A percentile compares a stretch with the other conserved stretches of the same genome.
Conservation (phyloP, 73 alveolate species). For the Loxodes magnus region DNA sequence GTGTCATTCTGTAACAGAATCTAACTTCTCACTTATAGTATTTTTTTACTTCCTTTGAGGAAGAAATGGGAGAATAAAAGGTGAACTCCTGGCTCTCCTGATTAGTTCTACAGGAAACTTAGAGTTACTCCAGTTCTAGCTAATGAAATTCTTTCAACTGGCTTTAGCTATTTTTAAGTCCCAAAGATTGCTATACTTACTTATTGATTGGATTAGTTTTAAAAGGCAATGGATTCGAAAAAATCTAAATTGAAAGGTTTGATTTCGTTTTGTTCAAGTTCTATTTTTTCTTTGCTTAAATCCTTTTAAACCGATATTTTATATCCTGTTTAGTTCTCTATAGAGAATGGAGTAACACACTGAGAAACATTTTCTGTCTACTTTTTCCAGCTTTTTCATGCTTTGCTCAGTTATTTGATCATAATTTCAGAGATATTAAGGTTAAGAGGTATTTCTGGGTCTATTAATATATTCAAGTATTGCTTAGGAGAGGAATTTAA, state of each 20-base stretch:
- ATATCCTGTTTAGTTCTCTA: slow-evolving; percentile 2
- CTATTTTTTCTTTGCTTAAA: no score
- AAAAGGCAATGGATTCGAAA: neutral
- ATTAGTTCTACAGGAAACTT: slow-evolving; percentile 1
- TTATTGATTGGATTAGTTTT: slow-evolving; percentile 11
- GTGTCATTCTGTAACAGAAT: slow-evolving; percentile 3
- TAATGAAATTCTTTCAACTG: slow-evolving; percentile 12
- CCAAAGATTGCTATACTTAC: slow-evolving; percentile 5
- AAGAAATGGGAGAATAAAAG: slow-evolving; percentile 19
- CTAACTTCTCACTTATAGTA: slow-evolving; percentile 15
- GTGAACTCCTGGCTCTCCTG: neutral
- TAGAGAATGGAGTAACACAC: slow-evolving; percentile 7
- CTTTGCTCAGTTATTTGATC: neutral
- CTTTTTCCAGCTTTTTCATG: neutral
- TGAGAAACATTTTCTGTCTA: neutral
- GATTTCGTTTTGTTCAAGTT: no score
- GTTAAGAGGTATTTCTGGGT: neutral
- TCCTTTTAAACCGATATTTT: neutral
- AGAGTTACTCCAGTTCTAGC: neutral
- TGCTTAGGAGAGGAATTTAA: slow-evolving; percentile 27
- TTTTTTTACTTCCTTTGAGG: slow-evolving; percentile 20
- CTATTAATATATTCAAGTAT: slow-evolving; percentile 1
- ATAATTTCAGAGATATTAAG: slow-evolving; percentile 7
- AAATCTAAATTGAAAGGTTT: neutral
- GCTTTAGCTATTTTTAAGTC: slow-evolving; percentile 1